A percentile compares a stretch with the other conserved stretches of the same genome.
Evolutionary conservation across 208 protist species (phyloP).

Genomic region (Leishmania braziliensis): DNA sequence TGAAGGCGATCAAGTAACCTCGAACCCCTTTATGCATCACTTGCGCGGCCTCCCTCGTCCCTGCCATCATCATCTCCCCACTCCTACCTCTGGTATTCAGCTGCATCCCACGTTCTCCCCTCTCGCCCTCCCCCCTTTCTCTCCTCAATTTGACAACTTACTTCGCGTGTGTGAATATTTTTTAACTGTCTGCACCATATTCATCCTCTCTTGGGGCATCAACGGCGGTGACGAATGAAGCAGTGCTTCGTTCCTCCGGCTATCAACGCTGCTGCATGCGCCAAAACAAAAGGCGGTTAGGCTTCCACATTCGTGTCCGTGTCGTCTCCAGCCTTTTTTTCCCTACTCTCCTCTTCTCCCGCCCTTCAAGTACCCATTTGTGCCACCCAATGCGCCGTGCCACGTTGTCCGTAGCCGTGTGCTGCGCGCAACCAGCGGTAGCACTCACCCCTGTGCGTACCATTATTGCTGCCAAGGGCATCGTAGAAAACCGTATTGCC

Average conservation of each 20-base stretch:
- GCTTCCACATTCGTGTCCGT: neutral
- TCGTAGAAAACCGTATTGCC: constrained; percentile 86
- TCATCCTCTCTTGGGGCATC: neutral
- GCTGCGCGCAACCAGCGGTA: constrained; percentile 2
- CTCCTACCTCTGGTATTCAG: neutral
- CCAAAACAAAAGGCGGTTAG: too few species aligned
- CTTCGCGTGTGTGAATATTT: neutral
- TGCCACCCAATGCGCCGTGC: constrained; percentile 17
- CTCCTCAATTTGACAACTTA: neutral
- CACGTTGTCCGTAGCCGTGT: constrained; percentile 8
- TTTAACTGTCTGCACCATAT: neutral
- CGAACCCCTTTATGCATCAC: neutral
- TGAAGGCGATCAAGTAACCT: too few species aligned
- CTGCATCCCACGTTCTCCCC: neutral
- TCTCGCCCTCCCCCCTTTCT: neutral
- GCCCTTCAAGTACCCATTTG: neutral
- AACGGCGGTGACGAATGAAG: neutral
- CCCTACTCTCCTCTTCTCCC: neutral
- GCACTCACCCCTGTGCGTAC: constrained; percentile 24
- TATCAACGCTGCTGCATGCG: neutral
- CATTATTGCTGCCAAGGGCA: constrained; percentile 81
- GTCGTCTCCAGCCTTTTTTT: neutral
- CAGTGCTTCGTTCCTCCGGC: neutral
- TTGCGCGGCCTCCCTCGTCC: neutral
- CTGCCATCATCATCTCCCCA: neutral